phyloP scores from a whole-genome alignment of 163 green algal genomes.

The Trebouxia gelatinosa region DNA sequence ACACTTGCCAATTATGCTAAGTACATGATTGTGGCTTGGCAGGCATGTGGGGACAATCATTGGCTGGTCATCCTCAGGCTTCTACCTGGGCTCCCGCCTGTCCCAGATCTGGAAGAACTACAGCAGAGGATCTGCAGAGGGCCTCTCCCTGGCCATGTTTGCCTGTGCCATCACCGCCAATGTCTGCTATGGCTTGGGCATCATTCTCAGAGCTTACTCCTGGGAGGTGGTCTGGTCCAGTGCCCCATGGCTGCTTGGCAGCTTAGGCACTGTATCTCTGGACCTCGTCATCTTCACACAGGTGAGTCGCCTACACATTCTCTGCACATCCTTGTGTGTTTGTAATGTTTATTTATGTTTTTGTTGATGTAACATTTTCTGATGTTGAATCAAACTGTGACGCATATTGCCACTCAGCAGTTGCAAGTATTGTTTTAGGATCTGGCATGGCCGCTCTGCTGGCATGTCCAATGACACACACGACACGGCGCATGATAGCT shows the following conservation, averaged over 20 bases:
- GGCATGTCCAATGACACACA: too few relatives aligned
- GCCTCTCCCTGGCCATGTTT: conserved; percentile 88
- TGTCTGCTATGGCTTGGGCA: conserved; percentile 69
- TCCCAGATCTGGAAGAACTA: conserved; percentile 88
- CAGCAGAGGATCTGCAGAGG: conserved; percentile 67
- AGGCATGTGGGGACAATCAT: conserved; percentile 57
- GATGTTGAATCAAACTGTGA: too few relatives aligned
- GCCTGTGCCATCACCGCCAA: conserved; percentile 80
- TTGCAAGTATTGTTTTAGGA: too few relatives aligned
- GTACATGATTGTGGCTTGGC: conserved; percentile 25
- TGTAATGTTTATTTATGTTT: neutral
- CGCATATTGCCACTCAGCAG: too few relatives aligned
- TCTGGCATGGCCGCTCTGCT: too few relatives aligned
- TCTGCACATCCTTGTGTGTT: neutral
- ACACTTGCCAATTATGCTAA: too few relatives aligned
- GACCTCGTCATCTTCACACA: conserved; percentile 84
- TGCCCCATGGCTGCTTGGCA: conserved; percentile 86
- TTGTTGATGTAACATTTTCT: neutral
- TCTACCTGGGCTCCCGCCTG: conserved; percentile 83
- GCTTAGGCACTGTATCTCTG: conserved; percentile 81
- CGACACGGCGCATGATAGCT: too few relatives aligned
- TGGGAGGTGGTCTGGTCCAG: conserved; percentile 58
- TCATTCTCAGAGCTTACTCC: conserved; percentile 69
- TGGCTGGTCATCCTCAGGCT: conserved; percentile 71
- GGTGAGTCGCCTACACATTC: conserved; percentile 16